Conservation (phyloP, 2,329 filamentous ascomycete genomes). For the Penicillium capsulatum region DNA sequence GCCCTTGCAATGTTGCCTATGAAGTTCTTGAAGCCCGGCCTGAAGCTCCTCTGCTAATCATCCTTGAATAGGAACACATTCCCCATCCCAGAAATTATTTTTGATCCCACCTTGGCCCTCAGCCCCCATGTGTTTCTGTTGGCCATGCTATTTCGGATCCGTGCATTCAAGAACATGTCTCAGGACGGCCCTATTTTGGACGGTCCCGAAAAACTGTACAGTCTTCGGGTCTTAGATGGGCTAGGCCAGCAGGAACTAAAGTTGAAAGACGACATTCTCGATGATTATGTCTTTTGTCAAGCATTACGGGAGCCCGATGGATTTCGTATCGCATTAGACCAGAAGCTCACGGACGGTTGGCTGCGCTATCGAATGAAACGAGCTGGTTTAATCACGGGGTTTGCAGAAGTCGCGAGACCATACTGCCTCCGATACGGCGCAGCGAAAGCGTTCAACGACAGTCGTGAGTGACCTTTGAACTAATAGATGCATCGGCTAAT, state of each 20-base stretch:
- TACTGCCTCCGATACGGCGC: conserved; percentile 35
- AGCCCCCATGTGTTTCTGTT: conserved; percentile 35
- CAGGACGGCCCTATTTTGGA: conserved; percentile 25
- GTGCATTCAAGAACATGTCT: conserved; percentile 29
- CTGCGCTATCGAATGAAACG: conserved; percentile 28
- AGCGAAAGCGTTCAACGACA: conserved; percentile 39
- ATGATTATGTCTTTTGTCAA: conserved; percentile 33
- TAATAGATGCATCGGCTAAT: conserved; percentile 40
- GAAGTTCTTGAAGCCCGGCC: not conserved
- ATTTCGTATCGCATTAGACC: conserved; percentile 25
- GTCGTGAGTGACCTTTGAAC: conserved; percentile 28
- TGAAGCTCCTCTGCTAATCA: conserved; percentile 7
- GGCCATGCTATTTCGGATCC: conserved; percentile 32
- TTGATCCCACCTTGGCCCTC: conserved; percentile 34
- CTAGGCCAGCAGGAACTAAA: conserved; percentile 31
- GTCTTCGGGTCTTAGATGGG: conserved; percentile 29
- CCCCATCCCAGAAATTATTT: conserved; percentile 35
- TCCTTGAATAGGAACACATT: conserved; percentile 30
- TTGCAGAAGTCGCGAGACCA: conserved; percentile 29
- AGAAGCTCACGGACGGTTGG: conserved; percentile 22
- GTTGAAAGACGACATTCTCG: conserved; percentile 30
- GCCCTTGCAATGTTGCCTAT: conserved; percentile 20
- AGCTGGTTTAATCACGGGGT: conserved; percentile 33
- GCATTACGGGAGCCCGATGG: conserved; percentile 19
- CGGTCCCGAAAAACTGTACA: conserved; percentile 34